phyloP scores from a whole-genome alignment of 2,329 filamentous ascomycete genomes.

The Ilyonectria robusta region DNA sequence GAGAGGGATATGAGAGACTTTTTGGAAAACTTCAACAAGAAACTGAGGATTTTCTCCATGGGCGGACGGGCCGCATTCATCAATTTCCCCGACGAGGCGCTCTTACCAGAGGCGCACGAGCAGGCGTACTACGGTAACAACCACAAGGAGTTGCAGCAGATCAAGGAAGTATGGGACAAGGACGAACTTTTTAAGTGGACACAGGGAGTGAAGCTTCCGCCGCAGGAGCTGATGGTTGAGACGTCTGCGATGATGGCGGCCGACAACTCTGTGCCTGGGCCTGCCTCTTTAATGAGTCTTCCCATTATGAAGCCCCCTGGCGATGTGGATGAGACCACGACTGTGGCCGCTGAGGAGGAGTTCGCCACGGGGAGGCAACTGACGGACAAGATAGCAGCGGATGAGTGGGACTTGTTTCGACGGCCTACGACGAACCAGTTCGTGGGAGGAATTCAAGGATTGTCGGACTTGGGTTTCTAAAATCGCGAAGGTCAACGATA shows the following conservation, averaged over 20 bases:
- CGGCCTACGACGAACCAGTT: background rate
- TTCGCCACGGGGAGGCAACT: background rate
- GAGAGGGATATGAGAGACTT: conserved; percentile 48
- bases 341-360: background rate
- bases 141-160: conserved; percentile 30
- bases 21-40: conserved; percentile 40
- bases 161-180: conserved; percentile 50
- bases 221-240: background rate
- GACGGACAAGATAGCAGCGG: background rate
- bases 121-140: conserved; percentile 52
- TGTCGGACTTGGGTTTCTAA: conserved; percentile 7
- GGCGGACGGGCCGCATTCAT: conserved; percentile 44
- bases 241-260: background rate
- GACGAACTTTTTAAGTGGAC: conserved; percentile 47
- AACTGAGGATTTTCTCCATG: conserved; percentile 41
- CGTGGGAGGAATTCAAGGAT: conserved; percentile 4
- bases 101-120: conserved; percentile 35
- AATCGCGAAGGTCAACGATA: background rate
- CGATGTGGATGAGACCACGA: background rate
- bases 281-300: background rate
- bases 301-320: background rate
- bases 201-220: conserved; percentile 43
- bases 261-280: too few species aligned
- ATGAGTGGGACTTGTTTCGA: background rate
- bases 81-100: conserved; percentile 48